Conservation (phyloP, 441 rosid species). For the Adansonia rubrostipa region DNA sequence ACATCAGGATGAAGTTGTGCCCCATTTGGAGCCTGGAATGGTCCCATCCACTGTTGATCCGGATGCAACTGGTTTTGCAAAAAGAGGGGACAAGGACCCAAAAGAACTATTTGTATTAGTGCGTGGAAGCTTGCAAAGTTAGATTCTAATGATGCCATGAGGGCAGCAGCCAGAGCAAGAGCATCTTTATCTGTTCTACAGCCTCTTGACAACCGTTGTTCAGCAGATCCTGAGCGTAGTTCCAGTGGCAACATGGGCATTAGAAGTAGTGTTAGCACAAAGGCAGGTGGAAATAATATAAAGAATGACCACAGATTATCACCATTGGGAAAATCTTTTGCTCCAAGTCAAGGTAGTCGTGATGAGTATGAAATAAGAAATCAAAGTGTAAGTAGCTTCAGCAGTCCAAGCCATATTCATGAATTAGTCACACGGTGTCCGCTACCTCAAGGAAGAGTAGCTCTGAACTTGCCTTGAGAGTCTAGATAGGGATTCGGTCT, state of each 20-base stretch:
- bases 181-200: conserved; percentile 71
- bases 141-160: conserved; percentile 61
- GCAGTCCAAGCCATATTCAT: conserved; percentile 81
- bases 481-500: conserved; percentile 63
- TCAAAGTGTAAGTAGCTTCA: conserved; percentile 85
- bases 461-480: conserved; percentile 49
- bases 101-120: conserved; percentile 55
- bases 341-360: conserved; percentile 79
- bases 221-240: conserved; percentile 57
- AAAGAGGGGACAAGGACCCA: conserved; percentile 46
- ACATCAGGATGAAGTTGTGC: conserved; percentile 64
- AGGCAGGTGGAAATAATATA: conserved; percentile 57
- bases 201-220: conserved; percentile 47
- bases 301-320: conserved; percentile 55
- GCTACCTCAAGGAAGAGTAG: conserved; percentile 62
- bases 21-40: conserved; percentile 76
- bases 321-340: conserved; percentile 57
- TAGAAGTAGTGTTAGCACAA: conserved; percentile 61
- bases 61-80: conserved; percentile 58
- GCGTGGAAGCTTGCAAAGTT: conserved; percentile 80
- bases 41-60: conserved; percentile 75
- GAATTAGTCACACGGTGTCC: conserved; percentile 82
- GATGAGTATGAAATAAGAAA: conserved; percentile 87
- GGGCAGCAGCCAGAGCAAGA: conserved; percentile 73
- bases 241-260: conserved; percentile 54